Evolutionary conservation across 257 asterid species (phyloP).

Genomic region (Petunia secreta): DNA sequence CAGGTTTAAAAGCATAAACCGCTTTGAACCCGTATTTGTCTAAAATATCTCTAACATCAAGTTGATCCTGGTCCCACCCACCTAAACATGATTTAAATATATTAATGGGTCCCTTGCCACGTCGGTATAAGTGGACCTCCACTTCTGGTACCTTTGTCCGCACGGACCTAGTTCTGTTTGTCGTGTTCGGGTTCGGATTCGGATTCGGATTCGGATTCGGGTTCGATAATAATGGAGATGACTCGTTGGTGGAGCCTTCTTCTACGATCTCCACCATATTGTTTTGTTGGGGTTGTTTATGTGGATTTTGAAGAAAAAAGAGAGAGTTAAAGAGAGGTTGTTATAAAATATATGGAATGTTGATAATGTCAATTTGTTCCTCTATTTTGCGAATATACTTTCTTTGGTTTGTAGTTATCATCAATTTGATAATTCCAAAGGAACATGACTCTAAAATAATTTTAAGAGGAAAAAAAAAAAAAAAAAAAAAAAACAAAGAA

Average conservation of each 20-base stretch:
- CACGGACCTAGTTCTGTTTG: constrained; percentile 1
- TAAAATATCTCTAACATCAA: constrained; percentile 22
- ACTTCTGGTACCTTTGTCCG: constrained; percentile 26
- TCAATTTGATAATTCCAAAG: too few relatives aligned
- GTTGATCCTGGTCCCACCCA: constrained; percentile 34
- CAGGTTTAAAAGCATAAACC: constrained; percentile 23
- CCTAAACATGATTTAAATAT: constrained; percentile 18
- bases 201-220: not conserved
- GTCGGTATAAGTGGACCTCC: constrained; percentile 30
- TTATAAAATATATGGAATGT: not conserved
- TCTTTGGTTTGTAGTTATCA: too few relatives aligned
- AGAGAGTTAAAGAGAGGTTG: not conserved
- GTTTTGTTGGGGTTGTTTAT: not conserved
- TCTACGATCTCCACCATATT: constrained; percentile 27
- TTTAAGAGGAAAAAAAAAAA: too few relatives aligned
- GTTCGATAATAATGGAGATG: constrained; percentile 21
- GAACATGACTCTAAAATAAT: too few relatives aligned
- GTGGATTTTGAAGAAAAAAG: not conserved
- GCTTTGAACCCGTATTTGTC: constrained; percentile 33
- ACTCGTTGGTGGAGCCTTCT: constrained; percentile 11
- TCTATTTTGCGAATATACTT: not conserved
- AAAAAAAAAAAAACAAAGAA: too few relatives aligned
- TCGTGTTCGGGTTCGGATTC: constrained; percentile 4
- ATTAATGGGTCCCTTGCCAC: constrained; percentile 30
- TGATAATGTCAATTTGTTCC: not conserved